Evolutionary conservation across 1,284 basidiomycete species (phyloP).

Genomic region (Apiotrichum montevideense): DNA sequence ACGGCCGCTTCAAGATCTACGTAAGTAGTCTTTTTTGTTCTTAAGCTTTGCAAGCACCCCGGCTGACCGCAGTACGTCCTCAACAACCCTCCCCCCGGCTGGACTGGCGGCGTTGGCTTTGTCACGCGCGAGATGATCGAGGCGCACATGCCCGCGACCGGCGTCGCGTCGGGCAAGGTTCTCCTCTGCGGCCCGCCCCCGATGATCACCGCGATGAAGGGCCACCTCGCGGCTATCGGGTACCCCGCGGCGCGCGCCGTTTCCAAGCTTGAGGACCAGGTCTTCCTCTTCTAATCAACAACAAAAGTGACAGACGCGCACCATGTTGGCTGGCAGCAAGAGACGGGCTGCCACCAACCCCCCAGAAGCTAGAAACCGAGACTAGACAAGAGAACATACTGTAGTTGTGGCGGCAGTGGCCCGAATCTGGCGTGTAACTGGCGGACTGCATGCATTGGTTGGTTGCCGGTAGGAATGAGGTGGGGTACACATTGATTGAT

Average conservation of each 20-base stretch:
- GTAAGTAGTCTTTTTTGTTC: conserved; percentile 19
- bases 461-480: too few relatives aligned
- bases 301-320: too few relatives aligned
- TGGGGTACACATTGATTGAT: too few relatives aligned
- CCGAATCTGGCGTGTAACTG: too few relatives aligned
- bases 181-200: conserved; percentile 90
- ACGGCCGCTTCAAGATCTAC: conserved; percentile 68
- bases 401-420: too few relatives aligned
- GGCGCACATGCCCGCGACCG: conserved; percentile 53
- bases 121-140: conserved; percentile 92
- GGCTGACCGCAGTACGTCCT: conserved; percentile 54
- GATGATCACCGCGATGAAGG: conserved; percentile 98
- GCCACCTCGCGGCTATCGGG: conserved; percentile 77
- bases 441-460: too few relatives aligned
- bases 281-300: conserved; percentile 48
- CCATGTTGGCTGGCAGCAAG: too few relatives aligned
- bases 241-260: conserved; percentile 84
- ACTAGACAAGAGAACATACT: background rate
- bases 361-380: background rate
- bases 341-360: too few relatives aligned
- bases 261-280: conserved; percentile 88
- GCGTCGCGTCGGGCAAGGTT: conserved; percentile 55
- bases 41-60: too few relatives aligned
- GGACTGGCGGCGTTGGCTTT: conserved; percentile 87
- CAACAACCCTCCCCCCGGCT: conserved; percentile 82